phyloP scores from a whole-genome alignment of 495 filamentous ascomycete genomes.

The Oidiodendron maius region DNA sequence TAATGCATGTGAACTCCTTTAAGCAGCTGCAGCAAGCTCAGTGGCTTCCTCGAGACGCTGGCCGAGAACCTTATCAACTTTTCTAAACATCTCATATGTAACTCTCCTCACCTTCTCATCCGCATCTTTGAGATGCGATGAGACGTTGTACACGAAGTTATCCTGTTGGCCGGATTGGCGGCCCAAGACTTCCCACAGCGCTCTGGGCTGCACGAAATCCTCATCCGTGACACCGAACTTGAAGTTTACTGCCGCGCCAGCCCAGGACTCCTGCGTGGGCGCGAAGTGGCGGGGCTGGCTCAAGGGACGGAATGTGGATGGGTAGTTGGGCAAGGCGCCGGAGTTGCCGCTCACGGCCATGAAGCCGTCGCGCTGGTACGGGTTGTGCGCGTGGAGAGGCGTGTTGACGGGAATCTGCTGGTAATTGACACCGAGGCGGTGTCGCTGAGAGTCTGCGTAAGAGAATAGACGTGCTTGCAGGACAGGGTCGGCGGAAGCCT shows the following conservation, averaged over 20 bases:
- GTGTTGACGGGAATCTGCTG: conserved; percentile 50
- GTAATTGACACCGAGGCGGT: conserved; percentile 64
- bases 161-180: conserved; percentile 29
- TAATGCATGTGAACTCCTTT: too few relatives aligned
- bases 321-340: conserved; percentile 60
- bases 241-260: conserved; percentile 18
- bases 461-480: conserved; percentile 65
- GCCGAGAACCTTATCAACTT: not conserved
- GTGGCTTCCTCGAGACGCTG: not conserved
- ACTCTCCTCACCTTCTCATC: not conserved
- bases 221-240: conserved; percentile 31
- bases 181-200: conserved; percentile 31
- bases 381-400: conserved; percentile 33
- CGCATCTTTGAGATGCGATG: conserved; percentile 20
- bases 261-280: conserved; percentile 19
- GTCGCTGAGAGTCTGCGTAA: conserved; percentile 61
- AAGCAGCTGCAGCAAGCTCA: not conserved
- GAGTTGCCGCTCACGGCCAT: conserved; percentile 51
- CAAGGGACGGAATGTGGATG: not conserved
- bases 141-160: conserved; percentile 29
- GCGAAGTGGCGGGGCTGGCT: not conserved
- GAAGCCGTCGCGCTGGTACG: conserved; percentile 36
- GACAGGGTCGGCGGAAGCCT: conserved; percentile 52
- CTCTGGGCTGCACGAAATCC: conserved; percentile 33
- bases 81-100: conserved; percentile 4